Evolutionary conservation across 1,284 basidiomycete genomes (phyloP).

Genomic region (Hymenochaete sp.): DNA sequence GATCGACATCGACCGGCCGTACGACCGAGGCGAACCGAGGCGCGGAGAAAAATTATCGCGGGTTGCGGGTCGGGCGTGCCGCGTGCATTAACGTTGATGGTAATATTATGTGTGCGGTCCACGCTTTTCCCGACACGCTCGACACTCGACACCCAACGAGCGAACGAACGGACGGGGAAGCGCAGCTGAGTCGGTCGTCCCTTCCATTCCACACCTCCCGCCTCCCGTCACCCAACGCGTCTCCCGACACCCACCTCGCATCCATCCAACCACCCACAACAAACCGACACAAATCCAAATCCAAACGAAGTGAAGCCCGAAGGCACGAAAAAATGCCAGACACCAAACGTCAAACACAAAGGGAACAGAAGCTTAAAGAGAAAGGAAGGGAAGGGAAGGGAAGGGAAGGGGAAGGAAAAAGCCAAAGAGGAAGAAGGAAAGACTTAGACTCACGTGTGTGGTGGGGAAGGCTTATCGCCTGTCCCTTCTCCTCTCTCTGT

Average conservation of each 20-base stretch:
- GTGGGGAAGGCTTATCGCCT: too few species aligned
- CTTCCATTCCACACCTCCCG: background rate
- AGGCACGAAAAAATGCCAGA: too few species aligned
- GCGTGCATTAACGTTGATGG: too few species aligned
- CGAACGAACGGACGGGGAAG: background rate
- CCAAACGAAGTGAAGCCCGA: background rate
- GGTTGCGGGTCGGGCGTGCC: too few species aligned
- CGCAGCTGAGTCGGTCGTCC: background rate
- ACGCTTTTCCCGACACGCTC: too few species aligned
- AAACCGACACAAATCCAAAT: slow-evolving; percentile 3
- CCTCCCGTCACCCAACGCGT: background rate
- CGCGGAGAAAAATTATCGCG: too few species aligned
- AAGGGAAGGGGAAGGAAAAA: background rate
- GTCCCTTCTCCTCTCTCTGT: too few species aligned
- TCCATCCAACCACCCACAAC: slow-evolving; percentile 10
- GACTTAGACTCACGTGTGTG: too few species aligned
- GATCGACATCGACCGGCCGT: too few species aligned
- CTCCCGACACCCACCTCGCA: slow-evolving; percentile 3
- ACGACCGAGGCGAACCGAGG: too few species aligned
- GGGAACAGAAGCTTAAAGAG: background rate
- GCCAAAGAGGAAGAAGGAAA: background rate
- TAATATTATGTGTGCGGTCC: too few species aligned
- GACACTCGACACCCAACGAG: too few species aligned
- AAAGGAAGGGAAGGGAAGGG: background rate
- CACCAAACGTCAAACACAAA: background rate